Base-by-base conservation (phyloP, 768 basidiomycete species). In the Amanita jacksonii region DNA sequence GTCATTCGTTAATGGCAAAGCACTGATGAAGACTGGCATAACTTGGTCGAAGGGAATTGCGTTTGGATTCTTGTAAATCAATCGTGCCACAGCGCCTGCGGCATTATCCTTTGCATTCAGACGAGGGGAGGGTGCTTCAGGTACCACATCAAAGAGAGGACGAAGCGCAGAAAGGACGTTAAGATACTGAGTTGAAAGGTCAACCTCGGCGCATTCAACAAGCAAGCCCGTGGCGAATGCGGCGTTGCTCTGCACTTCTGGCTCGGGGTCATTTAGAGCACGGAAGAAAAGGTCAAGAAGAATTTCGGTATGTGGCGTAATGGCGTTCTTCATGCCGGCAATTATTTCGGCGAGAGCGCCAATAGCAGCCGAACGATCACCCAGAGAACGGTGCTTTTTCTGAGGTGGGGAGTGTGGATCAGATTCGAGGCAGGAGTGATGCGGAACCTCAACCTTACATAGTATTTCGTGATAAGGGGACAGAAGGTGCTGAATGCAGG, bases 271-370 rank as follows among this genome's bases (percentile, higher is more conserved):
- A 47, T 73, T 62, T 10, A 99, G 76, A 7, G 87, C 90, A 43
- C 71, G 73, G 62, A 83, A 82, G 67, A 96, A 85, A 45, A 98
- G 74, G 46, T 87, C 79, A 41, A 92, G 72, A 22, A 99, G 72
- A 12, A 77, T 73, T 52, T 82, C 73, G 1, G 94, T 94, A 55
- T 77, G 86, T 7, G 83, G 79, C 1, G 92, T 94, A 49, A 97
- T 76, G 7, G 85, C 79, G 35, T 64, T 66, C 67, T 93, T 90
- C 73, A 98, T 81, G 36, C 92, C 92, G 16, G 82, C 78, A 59
- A 94, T 93, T 51, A 97, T 88, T 66, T 99, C 96, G 28, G 93
- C 93, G 27, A 99, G 70, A 50, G 85, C 86, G 4, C 96, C 96
- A 50, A 97, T 85, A 19, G 92, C 81, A 37, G 92, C 82, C 8